These are phyloP conservation scores for Orbilia javanica DNA, from an alignment of 2,329 filamentous ascomycete species.

Conservation along the genomic window DNA sequence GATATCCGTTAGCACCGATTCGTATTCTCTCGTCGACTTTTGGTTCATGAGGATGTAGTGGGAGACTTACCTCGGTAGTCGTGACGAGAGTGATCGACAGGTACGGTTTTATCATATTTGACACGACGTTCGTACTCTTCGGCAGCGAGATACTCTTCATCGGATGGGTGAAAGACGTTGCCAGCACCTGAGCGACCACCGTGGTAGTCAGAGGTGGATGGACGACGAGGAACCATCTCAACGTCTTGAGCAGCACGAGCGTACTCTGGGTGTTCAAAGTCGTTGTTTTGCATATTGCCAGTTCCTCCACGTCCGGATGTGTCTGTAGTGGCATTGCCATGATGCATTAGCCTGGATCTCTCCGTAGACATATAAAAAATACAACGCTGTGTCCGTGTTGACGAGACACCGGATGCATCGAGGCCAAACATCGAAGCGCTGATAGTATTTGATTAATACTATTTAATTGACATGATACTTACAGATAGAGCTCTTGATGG, in stretches of 20 bases:
- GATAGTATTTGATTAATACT: not conserved
- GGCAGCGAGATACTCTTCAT: conserved; percentile 67
- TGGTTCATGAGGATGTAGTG: not conserved
- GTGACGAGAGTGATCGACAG: conserved; percentile 60
- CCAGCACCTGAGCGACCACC: conserved; percentile 81
- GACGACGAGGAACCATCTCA: conserved; percentile 72
- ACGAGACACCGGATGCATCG: not conserved
- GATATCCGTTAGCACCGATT: conserved; percentile 58
- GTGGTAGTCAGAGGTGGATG: conserved; percentile 73
- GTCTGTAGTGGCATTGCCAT: conserved; percentile 26
- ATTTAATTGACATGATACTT: conserved; percentile 11
- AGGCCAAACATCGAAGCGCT: not conserved
- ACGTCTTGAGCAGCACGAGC: conserved; percentile 88
- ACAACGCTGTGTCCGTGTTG: conserved; percentile 13
- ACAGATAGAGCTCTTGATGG: conserved; percentile 83
- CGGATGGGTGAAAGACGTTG: conserved; percentile 73
- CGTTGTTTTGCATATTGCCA: conserved; percentile 87
- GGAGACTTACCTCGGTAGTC: conserved; percentile 59
- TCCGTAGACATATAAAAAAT: conserved; percentile 6
- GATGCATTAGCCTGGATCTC: conserved; percentile 14
- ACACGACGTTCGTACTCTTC: conserved; percentile 61
- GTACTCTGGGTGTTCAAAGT: conserved; percentile 74
- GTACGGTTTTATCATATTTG: conserved; percentile 60
- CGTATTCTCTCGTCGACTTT: not conserved
- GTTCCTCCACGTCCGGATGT: conserved; percentile 59